Evolutionary conservation across 345 rosid species (phyloP).

Genomic region (Sapria himalayana): DNA sequence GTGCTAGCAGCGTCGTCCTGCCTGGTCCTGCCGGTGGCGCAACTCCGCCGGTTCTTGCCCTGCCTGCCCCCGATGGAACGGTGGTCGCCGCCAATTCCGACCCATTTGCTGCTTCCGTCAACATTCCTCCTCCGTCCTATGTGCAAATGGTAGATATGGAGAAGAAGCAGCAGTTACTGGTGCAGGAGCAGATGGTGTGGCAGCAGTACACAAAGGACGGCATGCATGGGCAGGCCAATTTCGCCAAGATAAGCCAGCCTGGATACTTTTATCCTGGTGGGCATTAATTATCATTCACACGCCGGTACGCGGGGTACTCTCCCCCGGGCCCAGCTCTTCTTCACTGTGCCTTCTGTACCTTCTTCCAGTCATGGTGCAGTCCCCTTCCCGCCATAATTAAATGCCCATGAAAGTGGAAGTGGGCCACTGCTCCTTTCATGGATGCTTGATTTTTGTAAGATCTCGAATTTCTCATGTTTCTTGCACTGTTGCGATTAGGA

Average conservation of each 20-base stretch:
- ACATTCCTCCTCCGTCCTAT: conserved; percentile 39
- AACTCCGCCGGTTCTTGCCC: conserved; percentile 36
- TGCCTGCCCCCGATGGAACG: conserved; percentile 43
- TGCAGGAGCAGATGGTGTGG: conserved; percentile 55
- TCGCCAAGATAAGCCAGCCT: conserved; percentile 23
- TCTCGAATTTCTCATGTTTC: too few relatives aligned
- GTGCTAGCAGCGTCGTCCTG: conserved; percentile 72
- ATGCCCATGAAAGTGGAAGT: too few relatives aligned
- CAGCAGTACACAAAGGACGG: conserved; percentile 44
- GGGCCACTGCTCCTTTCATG: too few relatives aligned
- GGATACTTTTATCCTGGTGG: conserved; percentile 22
- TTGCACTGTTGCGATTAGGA: too few relatives aligned
- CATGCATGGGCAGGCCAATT: conserved; percentile 51
- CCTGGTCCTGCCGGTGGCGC: conserved; percentile 35
- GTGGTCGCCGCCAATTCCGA: conserved; percentile 17
- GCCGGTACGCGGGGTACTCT: too few relatives aligned
- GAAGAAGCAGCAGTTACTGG: conserved; percentile 39
- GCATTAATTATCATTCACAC: too few relatives aligned
- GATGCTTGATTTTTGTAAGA: too few relatives aligned
- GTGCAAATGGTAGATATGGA: conserved; percentile 67
- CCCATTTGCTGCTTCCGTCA: conserved; percentile 46
- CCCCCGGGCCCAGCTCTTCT: too few relatives aligned
- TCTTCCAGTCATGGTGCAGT: too few relatives aligned
- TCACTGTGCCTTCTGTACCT: too few relatives aligned
- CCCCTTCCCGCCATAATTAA: too few relatives aligned